Evolutionary conservation across 2,329 filamentous ascomycete genomes (phyloP), one percentile per base, ranked within the genome.

Genomic region (Orbilia quercus): DNA sequence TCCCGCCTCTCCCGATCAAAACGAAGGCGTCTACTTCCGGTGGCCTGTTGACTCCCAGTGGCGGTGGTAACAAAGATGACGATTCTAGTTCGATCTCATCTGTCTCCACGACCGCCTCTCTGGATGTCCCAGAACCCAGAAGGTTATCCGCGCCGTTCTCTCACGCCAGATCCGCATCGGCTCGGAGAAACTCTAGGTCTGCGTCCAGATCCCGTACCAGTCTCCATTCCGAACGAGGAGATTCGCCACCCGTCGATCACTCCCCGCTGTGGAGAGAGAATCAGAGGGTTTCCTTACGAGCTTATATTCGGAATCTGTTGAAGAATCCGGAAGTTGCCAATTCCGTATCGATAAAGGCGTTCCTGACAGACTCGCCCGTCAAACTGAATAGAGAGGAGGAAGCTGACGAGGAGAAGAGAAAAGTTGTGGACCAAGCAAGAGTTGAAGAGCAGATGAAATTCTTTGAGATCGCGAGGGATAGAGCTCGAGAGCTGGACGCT

Each of bases 361-460:
- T 99, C 77, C 82, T 99, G 31, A 91, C 88, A 0, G 83, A 83
- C 1, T 83, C 90, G n/a, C 88, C 90, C 0, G 86, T 96, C 23
- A 87, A 85, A 0, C 84, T 91, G 7, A 92, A 88, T 20, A 90
- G 94, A 77, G 92, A 95, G 69, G 95, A 99, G 79, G 82, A 90
- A 25, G 85, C 89, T 1, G 95, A 99, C 79, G 92, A 97, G 31
- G 81, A 88, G 75, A 86, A 86, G 69, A 86, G 95, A 59, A 96
- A 93, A 80, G 85, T 87, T 11, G 88, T 96, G 81, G 95, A 99
- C 78, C 89, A 91, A 79, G 91, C 90, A 80, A 88, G 95, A 47
- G 86, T 98, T 58, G 91, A 96, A 78, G 95, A 99, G 81, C 95
- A 99, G 80, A 90, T 89, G 79, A 87, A 89, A 76, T 99, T 99